Evolutionary conservation across 345 rosid genomes (phyloP).

Genomic region (Camelina laxa): DNA sequence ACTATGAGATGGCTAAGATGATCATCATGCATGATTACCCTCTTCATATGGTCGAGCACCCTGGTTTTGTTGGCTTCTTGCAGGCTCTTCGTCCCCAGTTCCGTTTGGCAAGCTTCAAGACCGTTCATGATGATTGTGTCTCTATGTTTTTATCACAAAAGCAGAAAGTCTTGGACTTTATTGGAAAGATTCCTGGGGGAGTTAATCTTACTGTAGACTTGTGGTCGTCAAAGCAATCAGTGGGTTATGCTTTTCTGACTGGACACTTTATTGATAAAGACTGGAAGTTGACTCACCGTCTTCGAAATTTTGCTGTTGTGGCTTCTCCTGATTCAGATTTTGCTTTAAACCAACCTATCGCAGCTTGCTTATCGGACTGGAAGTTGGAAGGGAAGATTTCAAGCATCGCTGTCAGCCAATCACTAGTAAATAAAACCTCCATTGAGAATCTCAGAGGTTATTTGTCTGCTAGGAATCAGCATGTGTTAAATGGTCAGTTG

Average conservation of each 20-base stretch:
- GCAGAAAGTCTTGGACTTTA: conserved; percentile 58
- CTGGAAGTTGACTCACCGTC: conserved; percentile 67
- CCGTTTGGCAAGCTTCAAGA: conserved; percentile 53
- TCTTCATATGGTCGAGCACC: conserved; percentile 85
- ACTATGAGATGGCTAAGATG: conserved; percentile 80
- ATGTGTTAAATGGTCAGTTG: conserved; percentile 72
- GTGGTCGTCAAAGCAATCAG: conserved; percentile 71
- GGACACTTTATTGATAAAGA: conserved; percentile 77
- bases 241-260: conserved; percentile 70
- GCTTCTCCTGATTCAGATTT: conserved; percentile 67
- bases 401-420: conserved; percentile 62
- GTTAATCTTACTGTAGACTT: conserved; percentile 70
- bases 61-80: conserved; percentile 68
- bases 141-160: conserved; percentile 70
- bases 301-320: conserved; percentile 74
- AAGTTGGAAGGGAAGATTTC: conserved; percentile 72
- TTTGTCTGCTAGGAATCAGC: conserved; percentile 65
- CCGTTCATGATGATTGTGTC: conserved; percentile 72
- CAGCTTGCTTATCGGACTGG: conserved; percentile 79
- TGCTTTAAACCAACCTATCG: conserved; percentile 60
- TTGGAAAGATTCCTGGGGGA: conserved; percentile 72
- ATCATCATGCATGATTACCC: conserved; percentile 84
- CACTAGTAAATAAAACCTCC: conserved; percentile 53
- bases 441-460: conserved; percentile 68
- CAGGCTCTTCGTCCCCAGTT: conserved; percentile 74